phyloP scores from a whole-genome alignment of 768 basidiomycete genomes.

The Boletus insuetus region DNA sequence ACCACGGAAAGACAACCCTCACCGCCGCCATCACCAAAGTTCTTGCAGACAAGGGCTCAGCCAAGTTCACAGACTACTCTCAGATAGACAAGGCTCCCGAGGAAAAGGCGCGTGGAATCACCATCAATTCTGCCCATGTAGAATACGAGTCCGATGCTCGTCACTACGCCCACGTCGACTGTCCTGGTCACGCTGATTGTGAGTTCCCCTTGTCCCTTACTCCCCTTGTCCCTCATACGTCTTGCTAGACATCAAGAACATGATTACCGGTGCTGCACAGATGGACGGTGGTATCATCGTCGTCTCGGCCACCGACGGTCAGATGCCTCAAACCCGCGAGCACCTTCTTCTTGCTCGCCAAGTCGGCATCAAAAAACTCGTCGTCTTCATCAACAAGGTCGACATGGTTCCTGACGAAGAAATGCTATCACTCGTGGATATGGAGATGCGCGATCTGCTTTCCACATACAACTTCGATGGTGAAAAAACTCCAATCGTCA shows the following conservation, averaged over 20 bases:
- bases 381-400: slow-evolving; percentile 99
- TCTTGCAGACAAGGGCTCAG: slow-evolving; percentile 70
- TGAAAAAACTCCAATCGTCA: slow-evolving; percentile 95
- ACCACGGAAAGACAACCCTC: slow-evolving; percentile 97
- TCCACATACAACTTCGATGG: slow-evolving; percentile 93
- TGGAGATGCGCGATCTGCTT: slow-evolving; percentile 99
- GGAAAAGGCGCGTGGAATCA: slow-evolving; percentile 99
- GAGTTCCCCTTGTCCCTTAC: slow-evolving; percentile 26
- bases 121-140: slow-evolving; percentile 97
- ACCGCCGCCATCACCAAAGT: slow-evolving; percentile 96
- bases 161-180: slow-evolving; percentile 98
- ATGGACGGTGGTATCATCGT: slow-evolving; percentile 97
- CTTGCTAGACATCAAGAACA: slow-evolving; percentile 85
- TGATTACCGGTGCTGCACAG: slow-evolving; percentile 98
- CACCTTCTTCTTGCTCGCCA: slow-evolving; percentile 96
- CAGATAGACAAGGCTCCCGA: slow-evolving; percentile 99
- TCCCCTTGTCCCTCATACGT: slow-evolving; percentile 1
- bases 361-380: slow-evolving; percentile 95
- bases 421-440: slow-evolving; percentile 99
- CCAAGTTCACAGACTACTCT: slow-evolving; percentile 89
- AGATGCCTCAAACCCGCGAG: slow-evolving; percentile 99
- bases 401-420: slow-evolving; percentile 95
- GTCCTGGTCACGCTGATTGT: slow-evolving; percentile 96
- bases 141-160: slow-evolving; percentile 91
- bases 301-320: slow-evolving; percentile 97